Evolutionary conservation across 2,329 filamentous ascomycete genomes (phyloP), one percentile per base, ranked within the genome.

Genomic region (Myriosclerotinia scirpicola): DNA sequence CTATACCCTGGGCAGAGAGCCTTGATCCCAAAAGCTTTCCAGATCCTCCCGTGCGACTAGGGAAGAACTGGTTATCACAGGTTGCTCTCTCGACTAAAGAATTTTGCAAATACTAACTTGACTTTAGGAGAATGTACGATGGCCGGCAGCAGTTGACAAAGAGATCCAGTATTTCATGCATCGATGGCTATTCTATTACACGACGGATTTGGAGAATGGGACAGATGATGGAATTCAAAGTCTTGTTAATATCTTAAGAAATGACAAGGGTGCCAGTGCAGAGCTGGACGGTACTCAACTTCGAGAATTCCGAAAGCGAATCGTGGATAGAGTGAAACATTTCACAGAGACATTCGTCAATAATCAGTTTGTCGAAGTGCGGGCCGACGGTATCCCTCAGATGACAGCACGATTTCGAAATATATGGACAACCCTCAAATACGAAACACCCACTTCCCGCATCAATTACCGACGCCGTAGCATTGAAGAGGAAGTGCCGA

Each of bases 111-210:
- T 36, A 52, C 30, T 66, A n/a, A 66, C 36, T 61, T 44, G 22
- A 46, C 3, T 20, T 36, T 46, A 66, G 64, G 36, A 61, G 22
- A 50, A 42, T 64, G 26, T 44, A n/a, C 36, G 46, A 42, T 66
- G 65, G 65, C 65, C 65, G 11, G 12, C 50, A 11, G 50, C 54
- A 8, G 50, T 56, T 20, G 64, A 66, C n/a, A 63, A 46, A 22
- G 56, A 54, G 34, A 36, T 66, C 2, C 64, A 66, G 38, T 54
- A 63, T 22, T 66, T 66, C 46, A 66, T 66, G 64, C 64, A 66
- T 56, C 40, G 40, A 38, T 54, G 60, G 48, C 12, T 54, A 6
- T 54, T 66, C 38, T 66, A 66, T 54, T 66, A 66, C 5, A 54
- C 58, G 1, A 8, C 30, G 6, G 42, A 55, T 42, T 30, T 66